These are phyloP conservation scores for Zalaria obscura DNA, from an alignment of 2,329 filamentous ascomycete genomes.

Conservation along the genomic window DNA sequence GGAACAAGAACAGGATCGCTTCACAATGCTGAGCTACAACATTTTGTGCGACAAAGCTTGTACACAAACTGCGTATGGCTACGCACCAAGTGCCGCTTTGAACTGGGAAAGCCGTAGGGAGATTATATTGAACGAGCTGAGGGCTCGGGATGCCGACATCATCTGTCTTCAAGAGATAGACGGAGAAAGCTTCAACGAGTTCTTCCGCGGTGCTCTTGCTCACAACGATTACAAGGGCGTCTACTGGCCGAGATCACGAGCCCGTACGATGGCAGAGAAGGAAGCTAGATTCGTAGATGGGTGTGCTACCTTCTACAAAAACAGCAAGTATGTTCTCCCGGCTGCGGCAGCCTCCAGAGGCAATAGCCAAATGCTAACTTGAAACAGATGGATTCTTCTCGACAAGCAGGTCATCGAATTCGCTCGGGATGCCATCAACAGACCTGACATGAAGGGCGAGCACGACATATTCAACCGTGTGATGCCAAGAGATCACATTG, in stretches of 20 bases:
- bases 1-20: slow-evolving; percentile 41
- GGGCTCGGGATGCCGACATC: slow-evolving; percentile 69
- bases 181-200: slow-evolving; percentile 80
- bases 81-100: slow-evolving; percentile 69
- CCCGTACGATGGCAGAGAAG: slow-evolving; percentile 81
- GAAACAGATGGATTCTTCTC: slow-evolving; percentile 55
- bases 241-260: slow-evolving; percentile 80
- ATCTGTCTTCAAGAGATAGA: slow-evolving; percentile 91
- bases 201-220: slow-evolving; percentile 74
- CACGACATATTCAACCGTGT: slow-evolving; percentile 97
- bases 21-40: slow-evolving; percentile 88
- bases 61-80: slow-evolving; percentile 73
- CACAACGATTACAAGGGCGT: slow-evolving; percentile 86
- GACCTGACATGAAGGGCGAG: slow-evolving; percentile 92
- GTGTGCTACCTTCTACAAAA: slow-evolving; percentile 93
- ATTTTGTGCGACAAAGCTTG: slow-evolving; percentile 91
- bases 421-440: slow-evolving; percentile 77
- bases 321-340: slow-evolving; percentile 49
- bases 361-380: background rate
- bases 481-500: slow-evolving; percentile 97
- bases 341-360: no score
- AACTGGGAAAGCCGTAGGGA: slow-evolving; percentile 78
- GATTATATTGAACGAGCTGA: slow-evolving; percentile 71
- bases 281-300: slow-evolving; percentile 86
- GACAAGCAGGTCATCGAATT: slow-evolving; percentile 95